These are phyloP conservation scores for Xylaria sp. DNA, from an alignment of 2,329 filamentous ascomycete species.

Conservation along the genomic window DNA sequence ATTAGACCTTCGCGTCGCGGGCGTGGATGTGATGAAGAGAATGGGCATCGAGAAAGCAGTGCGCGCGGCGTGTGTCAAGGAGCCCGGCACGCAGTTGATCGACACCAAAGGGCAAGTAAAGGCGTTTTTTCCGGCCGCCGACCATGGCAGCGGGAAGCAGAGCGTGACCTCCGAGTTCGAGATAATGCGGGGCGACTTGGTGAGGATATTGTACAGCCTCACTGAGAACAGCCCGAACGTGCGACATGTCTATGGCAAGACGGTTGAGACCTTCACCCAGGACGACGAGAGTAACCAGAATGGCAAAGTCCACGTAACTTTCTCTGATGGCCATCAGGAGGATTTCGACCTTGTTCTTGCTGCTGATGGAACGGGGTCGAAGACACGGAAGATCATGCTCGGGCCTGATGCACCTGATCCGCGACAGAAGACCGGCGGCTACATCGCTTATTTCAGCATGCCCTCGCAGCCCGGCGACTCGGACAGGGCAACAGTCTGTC, in stretches of 20 bases:
- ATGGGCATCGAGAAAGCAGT: conserved; percentile 54
- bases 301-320: conserved; percentile 46
- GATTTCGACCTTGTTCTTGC: conserved; percentile 64
- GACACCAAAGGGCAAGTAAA: conserved; percentile 44
- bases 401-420: conserved; percentile 41
- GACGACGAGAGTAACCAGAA: conserved; percentile 36
- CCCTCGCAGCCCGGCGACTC: conserved; percentile 35
- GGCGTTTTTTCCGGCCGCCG: conserved; percentile 47
- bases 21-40: conserved; percentile 54
- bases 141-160: conserved; percentile 47
- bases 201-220: conserved; percentile 48
- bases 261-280: conserved; percentile 47
- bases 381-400: conserved; percentile 55
- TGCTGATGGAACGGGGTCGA: conserved; percentile 64
- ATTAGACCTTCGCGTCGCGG: conserved; percentile 57
- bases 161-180: conserved; percentile 52
- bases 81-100: conserved; percentile 55
- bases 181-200: conserved; percentile 52
- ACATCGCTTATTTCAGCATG: conserved; percentile 47
- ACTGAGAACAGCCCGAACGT: conserved; percentile 33
- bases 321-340: conserved; percentile 57
- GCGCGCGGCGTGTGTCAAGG: conserved; percentile 51
- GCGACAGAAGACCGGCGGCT: conserved; percentile 38
- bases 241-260: conserved; percentile 46
- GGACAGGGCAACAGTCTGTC: conserved; percentile 28